Evolutionary conservation across 2,329 filamentous ascomycete genomes (phyloP).

Genomic region (Chaetomiaceae sp.): DNA sequence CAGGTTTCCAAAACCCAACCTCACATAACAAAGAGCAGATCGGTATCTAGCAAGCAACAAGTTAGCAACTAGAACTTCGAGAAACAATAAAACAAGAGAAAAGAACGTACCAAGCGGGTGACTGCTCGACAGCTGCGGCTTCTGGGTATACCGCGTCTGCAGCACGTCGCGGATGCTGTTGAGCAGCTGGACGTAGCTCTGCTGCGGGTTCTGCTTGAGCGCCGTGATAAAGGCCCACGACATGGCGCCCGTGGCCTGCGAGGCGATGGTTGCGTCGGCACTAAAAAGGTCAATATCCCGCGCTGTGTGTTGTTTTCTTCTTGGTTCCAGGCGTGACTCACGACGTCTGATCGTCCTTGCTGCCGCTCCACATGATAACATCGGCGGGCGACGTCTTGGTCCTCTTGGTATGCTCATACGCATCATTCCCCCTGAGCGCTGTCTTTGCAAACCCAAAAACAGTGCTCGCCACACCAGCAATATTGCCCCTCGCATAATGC

Average conservation of each 20-base stretch:
- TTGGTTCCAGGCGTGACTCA: conserved; percentile 40
- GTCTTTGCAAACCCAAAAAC: conserved; percentile 86
- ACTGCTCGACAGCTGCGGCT: conserved; percentile 92
- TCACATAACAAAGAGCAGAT: conserved; percentile 27
- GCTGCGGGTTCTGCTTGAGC: conserved; percentile 86
- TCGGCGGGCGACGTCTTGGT: conserved; percentile 94
- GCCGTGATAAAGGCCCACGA: conserved; percentile 93
- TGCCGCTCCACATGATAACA: conserved; percentile 96
- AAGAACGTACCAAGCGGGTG: conserved; percentile 79
- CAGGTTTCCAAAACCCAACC: background rate
- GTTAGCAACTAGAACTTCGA: background rate
- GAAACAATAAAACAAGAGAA: background rate
- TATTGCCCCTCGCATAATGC: conserved; percentile 77
- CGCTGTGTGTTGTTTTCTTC: too few species aligned
- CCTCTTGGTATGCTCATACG: conserved; percentile 72
- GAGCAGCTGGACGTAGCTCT: conserved; percentile 92
- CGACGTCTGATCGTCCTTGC: conserved; percentile 93
- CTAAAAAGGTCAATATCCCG: conserved; percentile 47
- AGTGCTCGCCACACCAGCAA: conserved; percentile 73
- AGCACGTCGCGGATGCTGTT: conserved; percentile 94
- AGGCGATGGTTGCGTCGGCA: conserved; percentile 81
- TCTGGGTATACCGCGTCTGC: conserved; percentile 81
- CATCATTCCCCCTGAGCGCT: conserved; percentile 72
- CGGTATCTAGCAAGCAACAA: conserved; percentile 19
- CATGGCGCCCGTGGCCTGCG: conserved; percentile 95